Evolutionary conservation across 2,329 filamentous ascomycete genomes (phyloP), one percentile per base, ranked within the genome.

Genomic region (Tolypocladium inflatum): DNA sequence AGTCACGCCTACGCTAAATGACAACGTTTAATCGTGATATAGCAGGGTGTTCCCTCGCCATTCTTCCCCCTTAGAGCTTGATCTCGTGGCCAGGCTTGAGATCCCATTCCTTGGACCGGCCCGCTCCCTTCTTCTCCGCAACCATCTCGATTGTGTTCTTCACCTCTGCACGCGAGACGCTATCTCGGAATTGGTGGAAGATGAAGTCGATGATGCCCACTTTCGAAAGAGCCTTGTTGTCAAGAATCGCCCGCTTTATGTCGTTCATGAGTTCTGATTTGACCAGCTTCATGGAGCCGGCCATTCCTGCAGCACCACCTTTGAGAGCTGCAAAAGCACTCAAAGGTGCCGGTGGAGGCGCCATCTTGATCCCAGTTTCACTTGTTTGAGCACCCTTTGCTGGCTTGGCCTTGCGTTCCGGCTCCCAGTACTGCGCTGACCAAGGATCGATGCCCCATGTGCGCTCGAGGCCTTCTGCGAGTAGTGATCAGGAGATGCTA

Each of bases 341-440:
- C 19, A 63, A 58, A 0, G 70, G 70, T 0, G 68, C 59, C 9
- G 71, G 66, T 5, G 70, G 70, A 38, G 70, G 72, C 8, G 67
- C 64, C 70, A 72, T 74, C 55, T 65, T 68, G 53, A 48, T 54
- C 17, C 55, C 56, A 3, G 39, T 58, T 19, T 69, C 65, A 6
- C 59, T 42, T 30, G 55, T 30, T 37, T 58, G 60, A 8, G 57
- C 33, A 11, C 61, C 54, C 42, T 67, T 64, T 15, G 59, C 45
- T 11, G 63, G 53, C 54, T 63, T 66, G 26, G 66, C 63, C 61
- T 72, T 74, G 21, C 66, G 67, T 58, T 76, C 75, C 2, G 74
- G 63, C 37, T 78, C 74, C 94, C 94, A 97, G 71, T 97, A 97
- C 0, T 77, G 72, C 0, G 84, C 84, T 0, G 90, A 92, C 68